Base-by-base conservation (phyloP, 2,329 filamentous ascomycete genomes). In the Grosmannia serpens region DNA sequence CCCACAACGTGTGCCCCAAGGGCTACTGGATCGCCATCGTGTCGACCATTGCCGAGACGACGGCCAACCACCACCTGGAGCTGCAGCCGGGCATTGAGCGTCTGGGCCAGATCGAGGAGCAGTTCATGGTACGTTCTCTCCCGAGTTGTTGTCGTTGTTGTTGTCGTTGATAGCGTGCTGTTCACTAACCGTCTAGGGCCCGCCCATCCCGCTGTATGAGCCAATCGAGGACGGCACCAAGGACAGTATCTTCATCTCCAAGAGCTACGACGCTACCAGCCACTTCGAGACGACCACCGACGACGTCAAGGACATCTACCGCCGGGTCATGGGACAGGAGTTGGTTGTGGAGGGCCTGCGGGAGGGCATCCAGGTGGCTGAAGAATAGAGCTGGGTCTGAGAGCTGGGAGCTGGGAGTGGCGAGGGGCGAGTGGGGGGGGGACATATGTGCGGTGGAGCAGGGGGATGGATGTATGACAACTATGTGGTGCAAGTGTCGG, bases 11-110 rank as follows among this genome's bases (percentile, higher is more conserved):
- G 67, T 97, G 92, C 78, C 94, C 95, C 68, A 95, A 96, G 82
- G 92, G 92, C 62, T 97, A 96, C 83, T 99, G 95, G 80, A 90
- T 99, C 67, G 94, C 94, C 67, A 99, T 97, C 62, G 92, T 99
- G 64, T 96, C 91, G 53, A 99, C 94, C 61, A 96, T 99, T 69
- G 90, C 94, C 63, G 95, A 99, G 79, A 86, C 85, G 51, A 77
- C 85, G 62, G 86, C 89, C 64, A 97, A 99, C 81, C 91, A 96
- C 75, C 94, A 99, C 74, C 79, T 96, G 59, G 94, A 99, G 78
- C 85, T 99, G 50, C 85, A 94, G 74, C 85, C 91, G 33, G 94
- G 92, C 69, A 85, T 97, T 65, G 91, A 96, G 69, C 86, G 92
- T 65, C 85, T 99, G 33, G 94, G 94, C 66, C 83, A 84, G 71